Conservation (phyloP, 1,139 yeast genomes). For the Hyphopichia buzzinii region DNA sequence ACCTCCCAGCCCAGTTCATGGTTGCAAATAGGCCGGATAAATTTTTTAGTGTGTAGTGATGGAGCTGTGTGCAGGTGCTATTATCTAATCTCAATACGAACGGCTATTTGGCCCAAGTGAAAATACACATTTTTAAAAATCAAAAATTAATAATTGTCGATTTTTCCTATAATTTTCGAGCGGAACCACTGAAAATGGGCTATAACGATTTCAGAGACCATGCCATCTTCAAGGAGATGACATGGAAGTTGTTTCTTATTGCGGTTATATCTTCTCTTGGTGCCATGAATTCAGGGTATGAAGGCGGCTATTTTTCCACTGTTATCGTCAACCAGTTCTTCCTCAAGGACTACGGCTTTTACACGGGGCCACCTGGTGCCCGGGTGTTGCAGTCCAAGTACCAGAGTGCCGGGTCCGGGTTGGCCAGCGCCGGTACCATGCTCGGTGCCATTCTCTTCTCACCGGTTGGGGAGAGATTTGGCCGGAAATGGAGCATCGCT, state of each 20-base stretch:
- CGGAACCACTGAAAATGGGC: background rate
- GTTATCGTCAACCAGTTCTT: constrained; percentile 2
- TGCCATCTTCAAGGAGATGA: constrained; percentile 2
- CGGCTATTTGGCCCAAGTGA: no score
- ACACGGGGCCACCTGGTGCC: background rate
- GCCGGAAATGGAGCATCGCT: constrained; percentile 2
- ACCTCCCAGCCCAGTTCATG: no score
- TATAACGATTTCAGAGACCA: background rate
- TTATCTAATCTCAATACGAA: no score
- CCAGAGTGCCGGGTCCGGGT: constrained; percentile 3
- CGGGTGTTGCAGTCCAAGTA: background rate
- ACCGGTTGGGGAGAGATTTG: background rate
- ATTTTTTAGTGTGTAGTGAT: no score
- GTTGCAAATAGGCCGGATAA: no score
- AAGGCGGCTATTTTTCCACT: constrained; percentile 2
- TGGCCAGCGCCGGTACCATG: constrained; percentile 2
- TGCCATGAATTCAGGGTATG: constrained; percentile 3
- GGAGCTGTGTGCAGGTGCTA: no score
- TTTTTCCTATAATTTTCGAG: no score
- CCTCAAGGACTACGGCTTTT: constrained; percentile 1
- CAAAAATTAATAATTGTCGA: no score
- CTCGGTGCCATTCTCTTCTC: constrained; percentile 1
- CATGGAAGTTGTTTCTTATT: background rate
- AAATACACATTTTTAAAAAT: no score
- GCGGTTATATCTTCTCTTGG: constrained; percentile 1